Conservation (phyloP, 1,139 yeast genomes). For the Suhomyces coccinellae region DNA sequence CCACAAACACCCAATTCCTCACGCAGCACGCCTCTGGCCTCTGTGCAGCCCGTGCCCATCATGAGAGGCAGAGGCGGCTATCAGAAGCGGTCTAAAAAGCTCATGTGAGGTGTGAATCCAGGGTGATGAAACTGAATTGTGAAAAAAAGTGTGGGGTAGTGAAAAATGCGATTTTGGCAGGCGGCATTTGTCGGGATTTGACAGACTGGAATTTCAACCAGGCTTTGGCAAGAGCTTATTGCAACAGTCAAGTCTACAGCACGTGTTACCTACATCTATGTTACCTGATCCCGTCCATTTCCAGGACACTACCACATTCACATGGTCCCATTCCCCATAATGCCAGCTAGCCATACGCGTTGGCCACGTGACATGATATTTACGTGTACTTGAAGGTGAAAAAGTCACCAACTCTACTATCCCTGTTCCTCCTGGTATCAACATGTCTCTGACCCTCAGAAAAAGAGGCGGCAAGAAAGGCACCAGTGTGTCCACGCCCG, state of each 20-base stretch:
- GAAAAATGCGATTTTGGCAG: background rate
- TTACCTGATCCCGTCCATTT: too few species aligned
- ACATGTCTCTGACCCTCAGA: constrained; percentile 32
- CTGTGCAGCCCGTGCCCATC: constrained; percentile 27
- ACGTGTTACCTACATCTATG: too few species aligned
- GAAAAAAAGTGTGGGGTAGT: background rate
- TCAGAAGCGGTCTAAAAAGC: constrained; percentile 46
- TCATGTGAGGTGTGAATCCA: constrained; percentile 16
- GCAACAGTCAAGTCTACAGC: too few species aligned
- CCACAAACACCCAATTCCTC: constrained; percentile 1
- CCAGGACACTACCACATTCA: too few species aligned
- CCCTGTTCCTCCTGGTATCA: background rate
- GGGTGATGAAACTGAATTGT: too few species aligned
- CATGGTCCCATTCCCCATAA: background rate
- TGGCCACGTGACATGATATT: constrained; percentile 1
- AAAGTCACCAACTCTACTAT: background rate
- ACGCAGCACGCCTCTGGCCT: constrained; percentile 4
- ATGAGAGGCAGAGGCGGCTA: constrained; percentile 53
- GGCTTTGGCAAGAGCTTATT: too few species aligned
- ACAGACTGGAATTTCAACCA: too few species aligned
- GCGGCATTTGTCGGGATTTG: background rate
- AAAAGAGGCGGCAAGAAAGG: constrained; percentile 24
- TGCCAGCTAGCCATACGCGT: background rate
- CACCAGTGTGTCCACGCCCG: constrained; percentile 5
- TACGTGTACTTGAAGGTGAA: constrained; percentile 3